phyloP scores from a whole-genome alignment of 345 rosid species.

The Camelina sativa region DNA sequence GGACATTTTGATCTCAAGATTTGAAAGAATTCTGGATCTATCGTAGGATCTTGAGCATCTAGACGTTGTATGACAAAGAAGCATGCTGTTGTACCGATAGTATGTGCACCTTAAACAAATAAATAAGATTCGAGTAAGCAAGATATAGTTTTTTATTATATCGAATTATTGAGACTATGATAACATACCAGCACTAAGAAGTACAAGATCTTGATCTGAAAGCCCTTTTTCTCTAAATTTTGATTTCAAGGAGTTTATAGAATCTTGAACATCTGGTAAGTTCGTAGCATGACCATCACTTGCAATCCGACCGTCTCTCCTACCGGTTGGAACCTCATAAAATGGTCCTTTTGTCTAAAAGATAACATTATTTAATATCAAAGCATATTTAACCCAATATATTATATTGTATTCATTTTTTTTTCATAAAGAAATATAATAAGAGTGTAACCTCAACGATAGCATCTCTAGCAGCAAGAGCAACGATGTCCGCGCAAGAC shows the following conservation, averaged over 20 bases:
- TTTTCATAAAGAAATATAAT: neutral
- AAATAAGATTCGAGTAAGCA: neutral
- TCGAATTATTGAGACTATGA: neutral
- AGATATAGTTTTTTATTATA: neutral
- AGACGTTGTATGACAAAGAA: constrained; percentile 55
- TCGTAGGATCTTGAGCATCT: constrained; percentile 53
- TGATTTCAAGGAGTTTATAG: constrained; percentile 45
- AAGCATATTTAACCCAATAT: neutral
- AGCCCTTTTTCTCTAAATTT: constrained; percentile 55
- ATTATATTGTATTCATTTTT: neutral
- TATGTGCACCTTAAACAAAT: constrained; percentile 54
- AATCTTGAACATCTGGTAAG: constrained; percentile 52
- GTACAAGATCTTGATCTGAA: constrained; percentile 56
- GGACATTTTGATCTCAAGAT: constrained; percentile 41
- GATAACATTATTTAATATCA: neutral
- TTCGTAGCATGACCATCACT: constrained; percentile 41
- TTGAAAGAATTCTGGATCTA: constrained; percentile 41
- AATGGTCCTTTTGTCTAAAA: constrained; percentile 54
- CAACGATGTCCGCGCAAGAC: constrained; percentile 66
- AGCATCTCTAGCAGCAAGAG: constrained; percentile 70
- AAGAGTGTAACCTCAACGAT: constrained; percentile 48
- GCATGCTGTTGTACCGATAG: constrained; percentile 63
- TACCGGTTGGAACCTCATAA: constrained; percentile 62
- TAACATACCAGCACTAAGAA: constrained; percentile 54
- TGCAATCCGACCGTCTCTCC: constrained; percentile 67